phyloP scores from a whole-genome alignment of 306 rosid species.

The Ormosia emarginata region DNA sequence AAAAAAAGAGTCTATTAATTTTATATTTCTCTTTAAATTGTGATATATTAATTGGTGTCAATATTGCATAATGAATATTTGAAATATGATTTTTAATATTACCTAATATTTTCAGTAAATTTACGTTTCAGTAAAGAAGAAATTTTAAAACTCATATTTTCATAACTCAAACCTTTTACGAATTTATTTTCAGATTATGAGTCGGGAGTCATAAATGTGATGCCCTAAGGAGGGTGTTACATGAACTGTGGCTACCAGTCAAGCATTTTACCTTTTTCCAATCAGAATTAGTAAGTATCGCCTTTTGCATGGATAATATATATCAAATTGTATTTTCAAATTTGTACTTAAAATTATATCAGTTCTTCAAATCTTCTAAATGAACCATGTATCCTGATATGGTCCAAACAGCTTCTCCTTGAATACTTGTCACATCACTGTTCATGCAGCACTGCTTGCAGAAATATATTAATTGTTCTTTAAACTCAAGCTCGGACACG shows the following conservation, averaged over 20 bases:
- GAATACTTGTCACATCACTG: background rate
- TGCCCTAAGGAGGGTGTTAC: too few relatives aligned
- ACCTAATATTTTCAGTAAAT: too few relatives aligned
- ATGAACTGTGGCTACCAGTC: background rate
- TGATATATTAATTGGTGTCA: too few relatives aligned
- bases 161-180: too few relatives aligned
- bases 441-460: background rate
- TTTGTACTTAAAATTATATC: background rate
- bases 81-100: too few relatives aligned
- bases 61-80: too few relatives aligned
- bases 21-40: too few relatives aligned
- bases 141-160: too few relatives aligned
- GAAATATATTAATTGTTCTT: background rate
- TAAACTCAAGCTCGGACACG: background rate
- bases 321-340: background rate
- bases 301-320: background rate
- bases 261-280: background rate
- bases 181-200: too few relatives aligned
- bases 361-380: background rate
- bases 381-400: background rate
- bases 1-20: too few relatives aligned
- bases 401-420: background rate
- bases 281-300: background rate
- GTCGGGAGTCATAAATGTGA: too few relatives aligned
- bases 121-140: too few relatives aligned